Evolutionary conservation across 495 filamentous ascomycete genomes (phyloP).

Genomic region (Hypoxylon rickii): DNA sequence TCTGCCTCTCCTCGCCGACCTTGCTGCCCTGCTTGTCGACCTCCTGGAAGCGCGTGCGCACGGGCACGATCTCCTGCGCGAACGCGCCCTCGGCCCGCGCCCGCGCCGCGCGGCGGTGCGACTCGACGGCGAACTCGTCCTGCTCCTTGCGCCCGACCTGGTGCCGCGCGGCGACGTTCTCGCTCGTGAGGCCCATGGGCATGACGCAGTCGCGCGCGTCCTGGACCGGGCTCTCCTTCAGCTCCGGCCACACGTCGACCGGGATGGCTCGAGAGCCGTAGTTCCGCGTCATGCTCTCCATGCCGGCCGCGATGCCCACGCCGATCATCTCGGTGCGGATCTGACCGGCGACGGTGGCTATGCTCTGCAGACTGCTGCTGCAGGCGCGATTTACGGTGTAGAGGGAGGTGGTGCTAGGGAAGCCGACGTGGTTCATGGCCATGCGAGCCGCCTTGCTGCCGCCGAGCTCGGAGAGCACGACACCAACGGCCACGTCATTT

Average conservation of each 20-base stretch:
- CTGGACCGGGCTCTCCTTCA: constrained; percentile 65
- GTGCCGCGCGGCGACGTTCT: constrained; percentile 85
- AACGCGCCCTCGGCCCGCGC: constrained; percentile 74
- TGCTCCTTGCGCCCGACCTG: constrained; percentile 74
- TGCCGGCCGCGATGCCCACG: constrained; percentile 84
- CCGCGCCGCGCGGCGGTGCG: constrained; percentile 69
- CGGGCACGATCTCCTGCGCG: constrained; percentile 76
- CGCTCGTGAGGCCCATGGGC: constrained; percentile 91
- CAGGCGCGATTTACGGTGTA: constrained; percentile 90
- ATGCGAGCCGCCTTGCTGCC: constrained; percentile 90
- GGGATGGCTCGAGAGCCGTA: constrained; percentile 85
- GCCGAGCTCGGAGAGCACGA: constrained; percentile 87
- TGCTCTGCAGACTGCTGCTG: constrained; percentile 72
- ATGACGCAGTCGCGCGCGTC: constrained; percentile 86
- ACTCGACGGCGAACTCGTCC: constrained; percentile 78
- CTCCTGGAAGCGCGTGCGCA: constrained; percentile 67
- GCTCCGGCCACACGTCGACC: constrained; percentile 73
- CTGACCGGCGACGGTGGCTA: constrained; percentile 70
- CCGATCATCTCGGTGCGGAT: constrained; percentile 74
- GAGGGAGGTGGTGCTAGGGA: constrained; percentile 70
- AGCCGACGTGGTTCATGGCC: constrained; percentile 82
- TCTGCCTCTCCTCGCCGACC: constrained; percentile 49
- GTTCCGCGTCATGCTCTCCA: constrained; percentile 93
- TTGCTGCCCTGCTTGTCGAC: constrained; percentile 64
- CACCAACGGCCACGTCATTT: constrained; percentile 82